Conservation (phyloP, 495 filamentous ascomycete genomes). For the Trypethelium eluteriae region DNA sequence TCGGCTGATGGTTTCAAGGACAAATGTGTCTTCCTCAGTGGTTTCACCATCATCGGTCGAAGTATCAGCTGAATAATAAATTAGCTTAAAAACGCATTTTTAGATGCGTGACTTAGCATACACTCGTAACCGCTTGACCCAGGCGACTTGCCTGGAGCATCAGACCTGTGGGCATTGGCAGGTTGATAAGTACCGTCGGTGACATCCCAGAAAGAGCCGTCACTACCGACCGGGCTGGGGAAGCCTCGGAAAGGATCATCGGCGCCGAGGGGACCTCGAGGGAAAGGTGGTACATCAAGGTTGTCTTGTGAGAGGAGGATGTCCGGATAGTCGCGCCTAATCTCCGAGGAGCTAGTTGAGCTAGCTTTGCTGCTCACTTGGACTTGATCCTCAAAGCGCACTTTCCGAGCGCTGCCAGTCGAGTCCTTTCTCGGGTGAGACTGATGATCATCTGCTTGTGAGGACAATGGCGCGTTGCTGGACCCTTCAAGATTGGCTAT, state of each 20-base stretch:
- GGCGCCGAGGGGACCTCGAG: not conserved
- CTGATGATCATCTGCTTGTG: not conserved
- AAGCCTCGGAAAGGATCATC: not conserved
- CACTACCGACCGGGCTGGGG: not conserved
- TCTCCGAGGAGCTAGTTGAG: constrained; percentile 3
- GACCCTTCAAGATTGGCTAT: not conserved
- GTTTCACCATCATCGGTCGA: not conserved
- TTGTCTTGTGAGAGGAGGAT: not conserved
- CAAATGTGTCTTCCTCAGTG: not conserved
- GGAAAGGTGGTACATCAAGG: not conserved
- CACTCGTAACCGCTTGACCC: constrained; percentile 9
- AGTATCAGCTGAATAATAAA: not conserved
- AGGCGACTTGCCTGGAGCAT: not conserved
- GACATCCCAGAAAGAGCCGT: not conserved
- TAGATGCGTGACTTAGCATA: not conserved
- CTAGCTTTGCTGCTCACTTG: not conserved
- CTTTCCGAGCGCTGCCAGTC: not conserved
- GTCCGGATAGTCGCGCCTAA: not conserved
- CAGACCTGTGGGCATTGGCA: constrained; percentile 4
- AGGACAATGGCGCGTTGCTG: not conserved
- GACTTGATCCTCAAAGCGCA: constrained; percentile 6
- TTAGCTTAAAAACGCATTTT: not conserved
- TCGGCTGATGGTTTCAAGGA: not conserved
- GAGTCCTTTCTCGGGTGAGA: not conserved
- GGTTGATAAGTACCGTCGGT: constrained; percentile 5